Conservation (phyloP, 2,329 filamentous ascomycete genomes). For the Fusarium ambrosium region DNA sequence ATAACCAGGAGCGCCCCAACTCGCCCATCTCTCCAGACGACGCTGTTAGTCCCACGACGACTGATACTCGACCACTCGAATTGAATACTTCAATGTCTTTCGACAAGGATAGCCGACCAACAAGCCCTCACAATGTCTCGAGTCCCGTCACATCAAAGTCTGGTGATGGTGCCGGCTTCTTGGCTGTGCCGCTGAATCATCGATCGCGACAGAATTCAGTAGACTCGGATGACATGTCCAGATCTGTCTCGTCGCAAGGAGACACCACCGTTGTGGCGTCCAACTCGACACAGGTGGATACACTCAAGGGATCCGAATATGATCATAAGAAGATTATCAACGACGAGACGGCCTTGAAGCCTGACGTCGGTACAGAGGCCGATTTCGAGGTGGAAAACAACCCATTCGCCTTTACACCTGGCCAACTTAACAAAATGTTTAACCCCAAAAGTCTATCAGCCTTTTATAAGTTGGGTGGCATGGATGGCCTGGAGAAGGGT, state of each 20-base stretch:
- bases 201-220: conserved; percentile 77
- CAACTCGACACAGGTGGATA: conserved; percentile 59
- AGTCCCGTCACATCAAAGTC: conserved; percentile 64
- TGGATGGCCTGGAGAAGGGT: conserved; percentile 83
- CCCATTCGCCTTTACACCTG: conserved; percentile 86
- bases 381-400: conserved; percentile 85
- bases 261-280: conserved; percentile 71
- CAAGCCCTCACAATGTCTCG: conserved; percentile 80
- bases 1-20: conserved; percentile 44
- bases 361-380: conserved; percentile 80
- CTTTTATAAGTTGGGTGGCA: conserved; percentile 83
- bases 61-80: conserved; percentile 57
- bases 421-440: conserved; percentile 87
- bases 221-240: conserved; percentile 74
- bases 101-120: conserved; percentile 75
- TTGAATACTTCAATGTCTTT: conserved; percentile 70
- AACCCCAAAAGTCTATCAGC: conserved; percentile 90
- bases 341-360: conserved; percentile 77
- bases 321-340: conserved; percentile 71
- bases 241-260: conserved; percentile 71
- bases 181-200: conserved; percentile 73
- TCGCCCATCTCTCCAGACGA: conserved; percentile 58
- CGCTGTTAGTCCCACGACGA: conserved; percentile 56
- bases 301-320: conserved; percentile 53
- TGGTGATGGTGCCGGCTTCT: conserved; percentile 66